Conservation (phyloP, 176 grass and related monocot genomes). For the Ananas comosus region DNA sequence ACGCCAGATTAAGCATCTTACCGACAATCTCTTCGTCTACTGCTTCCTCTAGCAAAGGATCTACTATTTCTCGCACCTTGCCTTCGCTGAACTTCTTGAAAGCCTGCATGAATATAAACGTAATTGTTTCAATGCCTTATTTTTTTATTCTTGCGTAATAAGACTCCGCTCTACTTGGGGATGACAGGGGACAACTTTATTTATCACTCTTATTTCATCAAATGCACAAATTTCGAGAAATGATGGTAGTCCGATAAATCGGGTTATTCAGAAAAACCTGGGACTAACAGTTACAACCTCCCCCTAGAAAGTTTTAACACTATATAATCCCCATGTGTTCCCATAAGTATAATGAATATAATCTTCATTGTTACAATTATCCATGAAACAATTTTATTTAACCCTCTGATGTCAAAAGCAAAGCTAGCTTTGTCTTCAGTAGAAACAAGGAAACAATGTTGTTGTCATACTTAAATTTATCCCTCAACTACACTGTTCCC, state of each 20-base stretch:
- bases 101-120: slow-evolving; percentile 28
- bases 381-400: too few species aligned
- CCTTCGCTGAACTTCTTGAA: slow-evolving; percentile 91
- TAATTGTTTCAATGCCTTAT: neutral
- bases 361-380: too few species aligned
- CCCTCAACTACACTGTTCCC: neutral
- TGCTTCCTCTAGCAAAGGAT: slow-evolving; percentile 60
- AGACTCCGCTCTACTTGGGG: neutral
- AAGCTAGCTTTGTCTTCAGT: too few species aligned
- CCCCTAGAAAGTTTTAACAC: too few species aligned
- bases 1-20: slow-evolving; percentile 58
- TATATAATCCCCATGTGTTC: too few species aligned
- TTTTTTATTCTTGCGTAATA: neutral
- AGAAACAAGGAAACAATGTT: neutral
- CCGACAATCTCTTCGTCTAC: slow-evolving; percentile 52
- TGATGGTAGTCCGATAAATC: too few species aligned
- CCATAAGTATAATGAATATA: too few species aligned
- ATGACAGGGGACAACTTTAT: neutral
- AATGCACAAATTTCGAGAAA: too few species aligned
- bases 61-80: slow-evolving; percentile 62
- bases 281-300: too few species aligned
- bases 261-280: too few species aligned
- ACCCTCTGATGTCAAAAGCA: too few species aligned
- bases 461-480: neutral
- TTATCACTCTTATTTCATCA: neutral